Evolutionary conservation across 2,329 filamentous ascomycete species (phyloP), one percentile per base, ranked within the genome.

Genomic region (Fulvia fulva): DNA sequence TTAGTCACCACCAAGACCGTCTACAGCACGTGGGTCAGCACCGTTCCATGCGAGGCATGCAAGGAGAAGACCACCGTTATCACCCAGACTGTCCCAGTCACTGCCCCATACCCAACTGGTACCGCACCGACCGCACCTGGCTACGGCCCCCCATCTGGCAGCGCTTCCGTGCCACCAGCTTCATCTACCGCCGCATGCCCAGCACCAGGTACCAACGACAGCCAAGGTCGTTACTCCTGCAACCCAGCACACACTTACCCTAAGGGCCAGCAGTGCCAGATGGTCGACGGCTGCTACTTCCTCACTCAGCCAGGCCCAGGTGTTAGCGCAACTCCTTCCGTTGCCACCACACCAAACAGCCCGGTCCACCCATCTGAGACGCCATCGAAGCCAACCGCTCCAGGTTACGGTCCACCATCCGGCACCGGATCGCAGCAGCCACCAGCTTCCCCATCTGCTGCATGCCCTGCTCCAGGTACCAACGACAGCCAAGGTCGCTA

Each of bases 21-120:
- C n/a, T 53, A 41, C 34, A 53, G 21, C 21, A 55, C 53, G 12
- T 7, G 44, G 16, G 19, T 43, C 21, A 51, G n/a, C 49, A 46
- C 55, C 34, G 26, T 51, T 5, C 50, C 41, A 11, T 47, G 50
- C 50, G 23, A 43, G 22, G 44, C 12, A 9, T 56, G 54, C 46
- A 16, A 22, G 19, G 54, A 50, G n/a, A 50, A 43, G 19, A 56
- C 54, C 34, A 55, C 53, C 12, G 28, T 47, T 16, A 5, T 44
- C 19, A 34, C 43, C 14, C 14, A 53, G 19, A 47, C 55, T 22
- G n/a, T 47, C 23, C 32, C 37, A 7, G 46, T 50, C 12, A 41
- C 34, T 6, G 14, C n/a, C 1, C 34, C 34, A 6, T 21, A 25
- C 23, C 53, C 53, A 14, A 49, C 25, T 23, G 37, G 1, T 19